Conservation (phyloP, 2,329 filamentous ascomycete species). For the Pseudocercospora eumusae region DNA sequence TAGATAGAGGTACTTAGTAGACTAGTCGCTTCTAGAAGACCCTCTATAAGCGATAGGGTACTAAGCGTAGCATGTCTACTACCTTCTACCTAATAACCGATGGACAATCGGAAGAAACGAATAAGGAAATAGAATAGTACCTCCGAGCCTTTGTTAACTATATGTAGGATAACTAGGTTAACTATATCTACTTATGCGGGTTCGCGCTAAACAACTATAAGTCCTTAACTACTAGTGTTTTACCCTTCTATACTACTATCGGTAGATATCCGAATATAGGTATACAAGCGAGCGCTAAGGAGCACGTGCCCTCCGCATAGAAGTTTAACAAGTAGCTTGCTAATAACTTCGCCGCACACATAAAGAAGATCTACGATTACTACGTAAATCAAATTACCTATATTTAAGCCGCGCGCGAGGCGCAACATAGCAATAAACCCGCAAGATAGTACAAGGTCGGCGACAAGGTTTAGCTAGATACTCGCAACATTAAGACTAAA, state of each 20-base stretch:
- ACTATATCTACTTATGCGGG: neutral
- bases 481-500: too few relatives aligned
- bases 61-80: neutral
- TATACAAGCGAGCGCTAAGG: too few relatives aligned
- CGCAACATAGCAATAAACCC: too few relatives aligned
- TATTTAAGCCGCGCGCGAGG: too few relatives aligned
- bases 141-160: neutral
- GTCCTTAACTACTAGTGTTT: neutral
- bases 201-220: neutral
- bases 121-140: neutral
- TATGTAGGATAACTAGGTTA: neutral
- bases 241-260: neutral
- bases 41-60: too few relatives aligned
- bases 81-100: neutral
- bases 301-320: neutral
- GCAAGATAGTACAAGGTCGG: too few relatives aligned
- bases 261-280: too few relatives aligned
- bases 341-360: neutral
- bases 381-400: neutral
- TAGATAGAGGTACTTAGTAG: too few relatives aligned
- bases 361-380: neutral
- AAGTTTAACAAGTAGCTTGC: neutral
- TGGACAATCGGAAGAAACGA: neutral
- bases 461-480: too few relatives aligned
- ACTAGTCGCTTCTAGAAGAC: too few relatives aligned